Percentiles rank a stretch among this genome's conserved stretches.
Conservation (phyloP, 2,329 filamentous ascomycete genomes). For the Cordyceps tenuipes region DNA sequence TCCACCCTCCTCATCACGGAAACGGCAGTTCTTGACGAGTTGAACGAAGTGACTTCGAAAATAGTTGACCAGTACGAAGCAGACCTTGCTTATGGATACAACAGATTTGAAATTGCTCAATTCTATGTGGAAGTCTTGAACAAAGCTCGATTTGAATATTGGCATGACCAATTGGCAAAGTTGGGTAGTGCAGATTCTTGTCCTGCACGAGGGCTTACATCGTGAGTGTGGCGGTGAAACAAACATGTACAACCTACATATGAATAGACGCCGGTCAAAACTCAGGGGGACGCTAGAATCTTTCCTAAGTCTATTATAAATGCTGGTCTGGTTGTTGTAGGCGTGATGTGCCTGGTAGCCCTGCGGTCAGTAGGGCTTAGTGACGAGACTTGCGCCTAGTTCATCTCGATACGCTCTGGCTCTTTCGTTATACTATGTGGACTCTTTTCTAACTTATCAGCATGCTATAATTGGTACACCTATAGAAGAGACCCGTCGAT, state of each 20-base stretch:
- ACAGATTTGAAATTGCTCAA: conserved; percentile 18
- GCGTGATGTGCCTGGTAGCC: too few species aligned
- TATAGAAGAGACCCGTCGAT: too few species aligned
- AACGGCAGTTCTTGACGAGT: conserved; percentile 16
- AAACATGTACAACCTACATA: not conserved
- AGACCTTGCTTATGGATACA: conserved; percentile 19
- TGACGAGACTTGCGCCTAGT: too few species aligned
- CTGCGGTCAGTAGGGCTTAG: too few species aligned
- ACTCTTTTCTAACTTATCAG: too few species aligned
- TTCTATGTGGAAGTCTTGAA: conserved; percentile 25
- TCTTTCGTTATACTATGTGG: too few species aligned
- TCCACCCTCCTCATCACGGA: conserved; percentile 20
- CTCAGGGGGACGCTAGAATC: too few species aligned
- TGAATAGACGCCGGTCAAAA: too few species aligned
- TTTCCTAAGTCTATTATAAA: too few species aligned
- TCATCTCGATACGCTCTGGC: too few species aligned
- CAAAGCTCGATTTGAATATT: conserved; percentile 21
- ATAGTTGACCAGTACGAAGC: conserved; percentile 26
- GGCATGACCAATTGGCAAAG: conserved; percentile 19
- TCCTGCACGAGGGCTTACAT: not conserved
- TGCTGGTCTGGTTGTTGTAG: too few species aligned
- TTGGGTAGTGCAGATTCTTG: not conserved
- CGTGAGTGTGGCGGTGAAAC: not conserved
- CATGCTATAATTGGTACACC: too few species aligned
- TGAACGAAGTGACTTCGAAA: conserved; percentile 19